These are phyloP conservation scores for Raffaelea albimanens DNA, from an alignment of 2,329 filamentous ascomycete species.

Conservation along the genomic window DNA sequence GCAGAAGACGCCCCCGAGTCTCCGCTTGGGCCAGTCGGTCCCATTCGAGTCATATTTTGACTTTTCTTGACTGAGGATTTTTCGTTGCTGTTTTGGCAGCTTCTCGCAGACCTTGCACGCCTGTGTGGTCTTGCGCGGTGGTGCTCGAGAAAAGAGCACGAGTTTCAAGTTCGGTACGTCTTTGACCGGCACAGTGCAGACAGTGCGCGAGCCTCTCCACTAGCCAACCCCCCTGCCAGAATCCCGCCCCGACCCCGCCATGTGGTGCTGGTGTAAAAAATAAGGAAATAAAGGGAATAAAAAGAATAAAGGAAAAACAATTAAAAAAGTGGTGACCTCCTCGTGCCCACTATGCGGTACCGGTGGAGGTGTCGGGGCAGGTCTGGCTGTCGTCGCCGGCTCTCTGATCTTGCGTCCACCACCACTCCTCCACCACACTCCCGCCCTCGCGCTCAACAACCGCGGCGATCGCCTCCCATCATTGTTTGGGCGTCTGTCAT, in stretches of 20 bases:
- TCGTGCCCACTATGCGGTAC: not conserved
- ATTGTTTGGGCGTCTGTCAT: constrained; percentile 27
- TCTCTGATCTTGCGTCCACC: constrained; percentile 21
- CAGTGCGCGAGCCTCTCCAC: constrained; percentile 2
- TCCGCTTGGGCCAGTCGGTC: not conserved
- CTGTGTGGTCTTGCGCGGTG: too few species aligned
- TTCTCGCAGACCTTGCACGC: too few species aligned
- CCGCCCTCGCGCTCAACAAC: constrained; percentile 16
- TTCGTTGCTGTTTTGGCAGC: too few species aligned
- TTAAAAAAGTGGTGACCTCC: too few species aligned
- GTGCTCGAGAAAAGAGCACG: not conserved
- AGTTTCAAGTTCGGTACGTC: not conserved
- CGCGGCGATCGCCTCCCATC: constrained; percentile 25
- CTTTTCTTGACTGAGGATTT: too few species aligned
- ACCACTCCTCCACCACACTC: constrained; percentile 15
- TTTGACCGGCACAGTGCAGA: constrained; percentile 1
- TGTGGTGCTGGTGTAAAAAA: not conserved
- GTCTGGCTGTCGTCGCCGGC: too few species aligned
- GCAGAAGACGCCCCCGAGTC: not conserved
- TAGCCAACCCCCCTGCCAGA: not conserved
- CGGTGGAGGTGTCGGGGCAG: not conserved
- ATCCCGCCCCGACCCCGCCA: constrained; percentile 1
- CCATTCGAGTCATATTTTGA: too few species aligned
- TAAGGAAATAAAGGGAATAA: not conserved
- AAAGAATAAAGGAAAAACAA: not conserved